Percentiles rank a stretch among this genome's conserved stretches.
These are phyloP conservation scores for Gyrodon lividus DNA, from an alignment of 768 basidiomycete species.

Conservation along the genomic window DNA sequence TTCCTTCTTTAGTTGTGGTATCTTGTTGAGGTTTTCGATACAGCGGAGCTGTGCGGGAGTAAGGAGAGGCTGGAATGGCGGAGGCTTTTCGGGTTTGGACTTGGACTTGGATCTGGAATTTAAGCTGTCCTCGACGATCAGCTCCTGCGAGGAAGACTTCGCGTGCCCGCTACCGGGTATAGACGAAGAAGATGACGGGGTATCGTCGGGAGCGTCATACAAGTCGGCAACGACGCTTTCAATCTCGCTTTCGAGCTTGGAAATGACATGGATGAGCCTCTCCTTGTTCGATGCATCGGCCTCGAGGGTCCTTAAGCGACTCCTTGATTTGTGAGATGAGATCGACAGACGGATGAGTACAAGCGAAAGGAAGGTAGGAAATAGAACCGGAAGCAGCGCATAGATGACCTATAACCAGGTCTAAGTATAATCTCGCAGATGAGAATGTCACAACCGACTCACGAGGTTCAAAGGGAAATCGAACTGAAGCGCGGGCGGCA, in stretches of 20 bases:
- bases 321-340: slow-evolving; percentile 57
- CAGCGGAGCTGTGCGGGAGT: slow-evolving; percentile 57
- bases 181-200: slow-evolving; percentile 18
- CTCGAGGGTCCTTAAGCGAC: slow-evolving; percentile 66
- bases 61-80: slow-evolving; percentile 44
- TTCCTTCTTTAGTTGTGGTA: slow-evolving; percentile 70
- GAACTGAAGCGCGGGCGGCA: slow-evolving; percentile 61
- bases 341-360: slow-evolving; percentile 56
- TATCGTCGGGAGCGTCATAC: slow-evolving; percentile 43
- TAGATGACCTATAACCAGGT: slow-evolving; percentile 46
- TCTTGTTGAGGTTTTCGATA: slow-evolving; percentile 57
- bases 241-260: slow-evolving; percentile 56
- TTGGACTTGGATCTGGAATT: neutral
- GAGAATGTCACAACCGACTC: slow-evolving; percentile 21
- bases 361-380: slow-evolving; percentile 58
- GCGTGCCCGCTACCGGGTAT: neutral
- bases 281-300: slow-evolving; percentile 45
- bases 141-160: neutral
- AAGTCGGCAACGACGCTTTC: slow-evolving; percentile 63
- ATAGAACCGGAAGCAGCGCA: slow-evolving; percentile 57
- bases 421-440: slow-evolving; percentile 1
- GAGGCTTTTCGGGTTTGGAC: slow-evolving; percentile 4
- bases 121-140: neutral
- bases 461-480: slow-evolving; percentile 74
- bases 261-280: slow-evolving; percentile 56